phyloP scores from a whole-genome alignment of 345 rosid species.

The Euphorbia tirucalli region DNA sequence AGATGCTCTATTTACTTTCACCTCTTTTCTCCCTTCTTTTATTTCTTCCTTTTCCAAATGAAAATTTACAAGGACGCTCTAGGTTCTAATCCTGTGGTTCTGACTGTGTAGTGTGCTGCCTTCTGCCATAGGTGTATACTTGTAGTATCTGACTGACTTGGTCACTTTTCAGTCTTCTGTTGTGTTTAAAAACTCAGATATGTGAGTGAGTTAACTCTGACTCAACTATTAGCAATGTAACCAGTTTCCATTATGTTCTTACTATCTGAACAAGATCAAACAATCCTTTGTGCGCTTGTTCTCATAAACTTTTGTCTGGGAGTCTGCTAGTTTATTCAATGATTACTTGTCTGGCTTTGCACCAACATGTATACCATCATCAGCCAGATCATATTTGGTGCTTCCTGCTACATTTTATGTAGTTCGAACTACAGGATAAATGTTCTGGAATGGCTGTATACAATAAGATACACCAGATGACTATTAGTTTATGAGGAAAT shows the following conservation, averaged over 20 bases:
- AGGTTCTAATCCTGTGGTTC: not conserved
- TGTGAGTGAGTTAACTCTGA: not conserved
- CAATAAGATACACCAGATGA: not conserved
- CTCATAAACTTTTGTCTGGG: not conserved
- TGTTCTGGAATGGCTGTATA: not conserved
- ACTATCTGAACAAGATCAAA: too few relatives aligned
- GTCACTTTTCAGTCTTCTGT: not conserved
- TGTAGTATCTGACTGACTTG: too few relatives aligned
- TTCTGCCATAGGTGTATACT: not conserved
- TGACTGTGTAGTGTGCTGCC: not conserved
- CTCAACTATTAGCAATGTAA: not conserved
- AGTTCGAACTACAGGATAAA: not conserved
- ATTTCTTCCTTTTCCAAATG: not conserved
- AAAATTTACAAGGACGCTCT: not conserved
- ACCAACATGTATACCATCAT: not conserved
- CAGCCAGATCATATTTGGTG: not conserved
- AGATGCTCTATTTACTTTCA: not conserved
- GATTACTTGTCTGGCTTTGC: not conserved
- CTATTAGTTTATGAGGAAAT: not conserved
- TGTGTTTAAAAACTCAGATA: not conserved
- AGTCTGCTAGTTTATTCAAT: not conserved
- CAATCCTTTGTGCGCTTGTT: not conserved
- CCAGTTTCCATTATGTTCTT: not conserved
- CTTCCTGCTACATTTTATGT: not conserved
- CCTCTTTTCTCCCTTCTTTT: not conserved